These are phyloP conservation scores for Botryotinia calthae DNA, from an alignment of 2,329 filamentous ascomycete species.

Conservation along the genomic window DNA sequence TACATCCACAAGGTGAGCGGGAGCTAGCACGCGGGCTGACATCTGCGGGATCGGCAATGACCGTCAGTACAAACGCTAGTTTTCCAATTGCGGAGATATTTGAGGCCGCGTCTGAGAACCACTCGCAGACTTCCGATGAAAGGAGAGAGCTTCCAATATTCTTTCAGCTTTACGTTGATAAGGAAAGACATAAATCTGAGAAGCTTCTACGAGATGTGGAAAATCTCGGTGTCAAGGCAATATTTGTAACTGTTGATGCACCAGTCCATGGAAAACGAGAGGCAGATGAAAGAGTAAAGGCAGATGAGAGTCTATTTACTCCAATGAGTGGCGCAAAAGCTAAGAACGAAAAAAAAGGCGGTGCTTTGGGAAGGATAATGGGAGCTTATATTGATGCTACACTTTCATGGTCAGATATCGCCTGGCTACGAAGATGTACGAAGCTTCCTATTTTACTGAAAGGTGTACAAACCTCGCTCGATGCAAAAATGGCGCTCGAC, in stretches of 20 bases:
- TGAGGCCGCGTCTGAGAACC: slow-evolving; percentile 31
- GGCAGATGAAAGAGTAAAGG: slow-evolving; percentile 46
- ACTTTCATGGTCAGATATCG: slow-evolving; percentile 61
- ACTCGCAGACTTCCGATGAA: slow-evolving; percentile 26
- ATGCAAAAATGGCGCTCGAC: slow-evolving; percentile 60
- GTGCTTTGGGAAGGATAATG: slow-evolving; percentile 55
- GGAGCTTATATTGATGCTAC: slow-evolving; percentile 56
- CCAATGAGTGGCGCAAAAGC: slow-evolving; percentile 51
- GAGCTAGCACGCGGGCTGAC: slow-evolving; percentile 54
- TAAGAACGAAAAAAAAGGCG: slow-evolving; percentile 53
- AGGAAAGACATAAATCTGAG: slow-evolving; percentile 51
- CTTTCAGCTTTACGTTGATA: slow-evolving; percentile 63
- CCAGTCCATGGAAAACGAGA: slow-evolving; percentile 56
- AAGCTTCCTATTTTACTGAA: slow-evolving; percentile 61
- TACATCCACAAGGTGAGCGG: slow-evolving; percentile 63
- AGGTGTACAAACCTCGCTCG: slow-evolving; percentile 65
- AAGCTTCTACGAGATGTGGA: slow-evolving; percentile 48
- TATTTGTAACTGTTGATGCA: slow-evolving; percentile 59
- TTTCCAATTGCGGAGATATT: slow-evolving; percentile 55
- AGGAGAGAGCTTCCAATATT: slow-evolving; percentile 40
- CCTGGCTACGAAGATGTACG: slow-evolving; percentile 60
- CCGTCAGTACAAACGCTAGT: slow-evolving; percentile 59
- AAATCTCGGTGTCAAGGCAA: slow-evolving; percentile 47
- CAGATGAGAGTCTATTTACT: slow-evolving; percentile 47
- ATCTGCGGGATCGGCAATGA: slow-evolving; percentile 54